phyloP scores from a whole-genome alignment of 768 basidiomycete genomes.

The Lactifluus subvellereus region DNA sequence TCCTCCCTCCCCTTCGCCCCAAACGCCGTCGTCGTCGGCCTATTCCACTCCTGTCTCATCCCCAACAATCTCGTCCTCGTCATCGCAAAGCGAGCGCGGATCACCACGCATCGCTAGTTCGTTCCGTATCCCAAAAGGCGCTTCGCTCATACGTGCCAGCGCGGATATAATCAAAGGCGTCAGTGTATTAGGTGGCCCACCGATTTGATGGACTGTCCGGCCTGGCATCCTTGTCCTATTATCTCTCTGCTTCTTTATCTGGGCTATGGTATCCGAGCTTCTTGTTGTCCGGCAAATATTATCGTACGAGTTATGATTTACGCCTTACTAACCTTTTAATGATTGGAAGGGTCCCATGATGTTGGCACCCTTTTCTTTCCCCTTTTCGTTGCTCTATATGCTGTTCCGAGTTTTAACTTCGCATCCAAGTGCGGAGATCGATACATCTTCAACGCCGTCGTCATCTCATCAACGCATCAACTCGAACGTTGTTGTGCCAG shows the following conservation, averaged over 20 bases:
- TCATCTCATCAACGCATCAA: not conserved
- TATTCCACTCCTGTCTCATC: constrained; percentile 13
- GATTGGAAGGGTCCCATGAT: not conserved
- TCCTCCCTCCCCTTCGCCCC: constrained; percentile 10
- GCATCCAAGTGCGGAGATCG: no score
- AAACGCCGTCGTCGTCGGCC: constrained; percentile 17
- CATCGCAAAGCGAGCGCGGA: not conserved
- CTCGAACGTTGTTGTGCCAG: not conserved
- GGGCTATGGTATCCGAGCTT: not conserved
- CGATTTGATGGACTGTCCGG: not conserved
- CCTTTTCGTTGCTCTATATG: not conserved
- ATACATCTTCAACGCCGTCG: no score
- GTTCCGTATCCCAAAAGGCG: constrained; percentile 23
- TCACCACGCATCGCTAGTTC: constrained; percentile 4
- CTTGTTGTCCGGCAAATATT: not conserved
- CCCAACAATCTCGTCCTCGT: constrained; percentile 4
- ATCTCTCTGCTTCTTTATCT: not conserved
- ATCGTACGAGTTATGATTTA: not conserved
- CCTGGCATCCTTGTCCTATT: not conserved
- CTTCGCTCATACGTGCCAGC: constrained; percentile 27
- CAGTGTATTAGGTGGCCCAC: constrained; percentile 19
- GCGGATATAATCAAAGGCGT: constrained; percentile 31
- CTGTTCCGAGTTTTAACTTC: not conserved
- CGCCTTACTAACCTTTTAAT: not conserved
- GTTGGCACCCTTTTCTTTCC: not conserved